Conservation (phyloP, 129 eudicot genomes). For the Centella asiatica region DNA sequence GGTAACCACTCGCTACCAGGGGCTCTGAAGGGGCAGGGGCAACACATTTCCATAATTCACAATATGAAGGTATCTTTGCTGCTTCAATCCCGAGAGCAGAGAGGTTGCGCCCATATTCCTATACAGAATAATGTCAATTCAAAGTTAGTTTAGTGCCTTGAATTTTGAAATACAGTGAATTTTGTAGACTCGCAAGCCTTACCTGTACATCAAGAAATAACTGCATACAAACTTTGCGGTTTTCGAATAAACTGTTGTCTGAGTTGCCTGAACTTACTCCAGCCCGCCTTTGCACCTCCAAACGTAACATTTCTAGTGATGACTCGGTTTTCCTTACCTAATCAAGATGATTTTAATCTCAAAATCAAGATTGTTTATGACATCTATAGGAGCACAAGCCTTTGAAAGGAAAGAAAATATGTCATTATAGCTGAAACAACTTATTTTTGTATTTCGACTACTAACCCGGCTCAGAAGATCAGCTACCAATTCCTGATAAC, state of each 20-base stretch:
- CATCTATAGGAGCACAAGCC: not conserved
- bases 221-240: slow-evolving; percentile 90
- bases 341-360: slow-evolving; percentile 9
- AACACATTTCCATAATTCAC: slow-evolving; percentile 83
- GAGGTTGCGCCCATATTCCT: slow-evolving; percentile 92
- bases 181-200: too few species aligned
- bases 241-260: slow-evolving; percentile 64
- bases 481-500: slow-evolving; percentile 59
- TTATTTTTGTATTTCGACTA: slow-evolving; percentile 7
- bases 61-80: slow-evolving; percentile 60
- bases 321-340: slow-evolving; percentile 80
- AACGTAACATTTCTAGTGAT: slow-evolving; percentile 78
- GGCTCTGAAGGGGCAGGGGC: too few species aligned
- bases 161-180: too few species aligned
- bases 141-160: too few species aligned
- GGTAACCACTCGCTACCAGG: too few species aligned
- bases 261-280: slow-evolving; percentile 71
- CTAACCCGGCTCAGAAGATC: slow-evolving; percentile 61
- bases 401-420: not conserved
- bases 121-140: slow-evolving; percentile 2
- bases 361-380: not conserved
- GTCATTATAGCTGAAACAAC: not conserved
- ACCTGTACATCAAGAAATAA: slow-evolving; percentile 96
- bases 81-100: slow-evolving; percentile 75
- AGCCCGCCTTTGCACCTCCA: slow-evolving; percentile 72